Base-by-base conservation (phyloP, 1,284 basidiomycete species). In the Trichosporon asahii region DNA sequence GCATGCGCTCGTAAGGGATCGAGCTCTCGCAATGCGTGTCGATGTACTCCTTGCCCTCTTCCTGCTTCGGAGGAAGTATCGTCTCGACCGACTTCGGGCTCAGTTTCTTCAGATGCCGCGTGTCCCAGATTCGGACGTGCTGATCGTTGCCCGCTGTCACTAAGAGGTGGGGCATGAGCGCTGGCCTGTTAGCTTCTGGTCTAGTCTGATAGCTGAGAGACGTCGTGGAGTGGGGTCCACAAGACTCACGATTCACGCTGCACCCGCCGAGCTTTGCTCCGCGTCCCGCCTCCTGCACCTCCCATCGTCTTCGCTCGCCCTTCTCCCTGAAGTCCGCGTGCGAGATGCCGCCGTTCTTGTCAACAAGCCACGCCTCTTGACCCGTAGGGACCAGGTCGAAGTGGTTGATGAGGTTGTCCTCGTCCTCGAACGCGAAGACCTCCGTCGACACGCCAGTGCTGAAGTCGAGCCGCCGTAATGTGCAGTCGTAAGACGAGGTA, bases 401-500 rank as follows among this genome's bases (percentile, higher is more conserved):
- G 44, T 83, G 82, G 12, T 81, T 84, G 71, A 85, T 80, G 8
- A 86, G 73, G 64, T 78, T 78, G 74, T 85, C 83, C 7, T 80
- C 80, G 72, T 85, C 81, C 8, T 76, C 72, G 27, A 83, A 79
- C 21, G 83, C 79, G 68, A 85, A 82, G 23, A 85, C 68, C 69
- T 85, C 84, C 11, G 77, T 77, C 5, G 84, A 85, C 18, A 72
- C 73, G 23, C 80, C 77, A 2, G 78, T 79, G n/a, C 77, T 72
- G 63, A 86, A 83, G 70, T 84, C 79, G 46, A 85, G 75, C 3
- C 75, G 72, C 5, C 85, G 83, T 1, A 86, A 68, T 0, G 85
- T 83, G 67, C 83, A 84, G 75, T 86, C 85, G 76, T 86, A 86
- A 0, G 83, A 82, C 0, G 82, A 78, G 0, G 85, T 79, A 71